Conservation (phyloP, 805 yeast species). For the Candida ovalis region DNA sequence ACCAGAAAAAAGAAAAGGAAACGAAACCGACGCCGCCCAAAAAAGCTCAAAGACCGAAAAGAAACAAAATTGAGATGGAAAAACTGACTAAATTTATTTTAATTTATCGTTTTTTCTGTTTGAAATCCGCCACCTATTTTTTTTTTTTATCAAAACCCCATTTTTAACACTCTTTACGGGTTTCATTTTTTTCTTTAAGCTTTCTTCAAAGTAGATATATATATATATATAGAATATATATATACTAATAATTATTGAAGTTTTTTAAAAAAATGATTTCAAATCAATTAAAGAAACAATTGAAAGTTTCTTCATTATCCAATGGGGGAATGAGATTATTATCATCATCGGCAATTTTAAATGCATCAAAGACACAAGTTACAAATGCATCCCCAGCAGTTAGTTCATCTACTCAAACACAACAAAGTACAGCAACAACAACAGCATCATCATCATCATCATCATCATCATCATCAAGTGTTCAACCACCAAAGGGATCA, state of each 20-base stretch:
- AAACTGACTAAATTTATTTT: neutral
- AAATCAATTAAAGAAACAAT: conserved; percentile 3
- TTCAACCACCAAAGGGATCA: conserved; percentile 45
- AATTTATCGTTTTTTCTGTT: too few relatives aligned
- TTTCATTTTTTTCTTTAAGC: neutral
- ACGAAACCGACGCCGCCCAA: neutral
- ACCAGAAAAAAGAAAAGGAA: too few relatives aligned
- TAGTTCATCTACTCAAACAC: conserved; percentile 14
- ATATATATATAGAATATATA: too few relatives aligned
- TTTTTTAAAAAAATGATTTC: conserved; percentile 6
- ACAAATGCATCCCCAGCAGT: neutral
- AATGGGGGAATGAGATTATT: too few relatives aligned
- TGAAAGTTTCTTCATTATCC: neutral
- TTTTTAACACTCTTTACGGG: too few relatives aligned
- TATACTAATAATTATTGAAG: neutral
- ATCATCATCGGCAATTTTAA: neutral
- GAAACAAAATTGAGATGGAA: neutral
- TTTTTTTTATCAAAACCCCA: too few relatives aligned
- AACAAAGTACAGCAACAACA: conserved; percentile 21
- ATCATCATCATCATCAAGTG: conserved; percentile 3
- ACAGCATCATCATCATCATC: conserved; percentile 15
- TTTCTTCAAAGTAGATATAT: too few relatives aligned
- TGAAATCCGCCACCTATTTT: neutral
- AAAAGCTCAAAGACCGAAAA: neutral
- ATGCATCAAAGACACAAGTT: neutral